Evolutionary conservation across 2,329 filamentous ascomycete genomes (phyloP).

Genomic region (Penicillium sp.): DNA sequence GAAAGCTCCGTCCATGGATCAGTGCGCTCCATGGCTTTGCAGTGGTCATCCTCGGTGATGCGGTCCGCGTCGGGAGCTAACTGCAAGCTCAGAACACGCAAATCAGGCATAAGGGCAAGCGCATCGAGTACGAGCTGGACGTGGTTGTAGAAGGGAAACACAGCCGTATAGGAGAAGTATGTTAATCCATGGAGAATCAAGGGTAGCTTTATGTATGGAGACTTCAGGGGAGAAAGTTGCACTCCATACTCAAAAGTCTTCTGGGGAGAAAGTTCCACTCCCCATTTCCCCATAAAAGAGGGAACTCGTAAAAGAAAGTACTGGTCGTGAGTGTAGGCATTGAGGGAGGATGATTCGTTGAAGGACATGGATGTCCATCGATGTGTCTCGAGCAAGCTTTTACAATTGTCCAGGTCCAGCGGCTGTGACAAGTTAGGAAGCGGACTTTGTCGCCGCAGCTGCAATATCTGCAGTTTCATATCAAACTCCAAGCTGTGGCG

Average conservation of each 20-base stretch:
- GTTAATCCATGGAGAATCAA: slow-evolving; percentile 42
- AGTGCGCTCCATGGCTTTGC: slow-evolving; percentile 39
- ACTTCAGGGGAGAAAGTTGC: slow-evolving; percentile 8
- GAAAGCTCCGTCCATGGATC: slow-evolving; percentile 54
- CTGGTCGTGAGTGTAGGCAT: slow-evolving; percentile 66
- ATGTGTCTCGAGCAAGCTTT: slow-evolving; percentile 53
- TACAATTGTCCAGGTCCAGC: slow-evolving; percentile 23
- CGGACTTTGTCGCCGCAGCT: slow-evolving; percentile 34
- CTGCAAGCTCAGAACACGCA: slow-evolving; percentile 55
- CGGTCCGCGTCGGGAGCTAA: slow-evolving; percentile 40
- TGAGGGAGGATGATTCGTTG: slow-evolving; percentile 72
- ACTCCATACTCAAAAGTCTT: slow-evolving; percentile 12
- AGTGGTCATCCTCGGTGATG: slow-evolving; percentile 38
- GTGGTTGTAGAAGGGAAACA: slow-evolving; percentile 64
- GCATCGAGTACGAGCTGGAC: slow-evolving; percentile 47
- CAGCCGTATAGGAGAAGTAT: slow-evolving; percentile 56
- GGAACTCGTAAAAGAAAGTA: slow-evolving; percentile 64
- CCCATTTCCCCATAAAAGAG: slow-evolving; percentile 53
- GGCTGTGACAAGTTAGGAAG: slow-evolving; percentile 21
- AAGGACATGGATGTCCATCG: slow-evolving; percentile 63
- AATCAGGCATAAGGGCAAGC: slow-evolving; percentile 46
- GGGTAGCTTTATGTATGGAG: slow-evolving; percentile 28
- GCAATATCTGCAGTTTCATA: slow-evolving; percentile 58
- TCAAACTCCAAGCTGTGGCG: slow-evolving; percentile 61
- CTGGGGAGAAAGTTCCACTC: slow-evolving; percentile 17